These are phyloP conservation scores for Saccharomycopsis lassenensis DNA, from an alignment of 805 yeast genomes.

Conservation along the genomic window DNA sequence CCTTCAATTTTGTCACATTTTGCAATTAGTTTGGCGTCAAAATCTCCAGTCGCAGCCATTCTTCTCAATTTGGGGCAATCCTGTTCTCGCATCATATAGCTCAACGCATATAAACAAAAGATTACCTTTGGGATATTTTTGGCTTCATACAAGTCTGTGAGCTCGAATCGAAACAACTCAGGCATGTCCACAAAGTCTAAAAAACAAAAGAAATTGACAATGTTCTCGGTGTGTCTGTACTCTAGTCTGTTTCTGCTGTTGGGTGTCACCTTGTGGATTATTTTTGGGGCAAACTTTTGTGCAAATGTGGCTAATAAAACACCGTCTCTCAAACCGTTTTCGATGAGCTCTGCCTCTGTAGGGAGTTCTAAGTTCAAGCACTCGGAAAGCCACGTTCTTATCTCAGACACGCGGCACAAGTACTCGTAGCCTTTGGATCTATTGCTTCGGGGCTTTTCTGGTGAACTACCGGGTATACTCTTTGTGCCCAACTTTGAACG, in stretches of 20 bases:
- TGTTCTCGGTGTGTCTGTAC: constrained; percentile 88
- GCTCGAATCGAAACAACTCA: constrained; percentile 78
- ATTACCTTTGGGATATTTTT: constrained; percentile 90
- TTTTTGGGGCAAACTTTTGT: constrained; percentile 56
- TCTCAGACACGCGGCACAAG: constrained; percentile 68
- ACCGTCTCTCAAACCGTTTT: constrained; percentile 71
- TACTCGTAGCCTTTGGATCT: constrained; percentile 56
- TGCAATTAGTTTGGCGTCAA: constrained; percentile 52
- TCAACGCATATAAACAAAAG: constrained; percentile 83
- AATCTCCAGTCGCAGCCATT: constrained; percentile 55
- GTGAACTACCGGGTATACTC: too few species aligned
- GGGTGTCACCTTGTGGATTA: constrained; percentile 42
- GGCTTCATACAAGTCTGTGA: constrained; percentile 86
- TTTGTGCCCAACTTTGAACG: too few species aligned
- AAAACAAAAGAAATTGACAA: constrained; percentile 67
- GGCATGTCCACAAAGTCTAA: constrained; percentile 68
- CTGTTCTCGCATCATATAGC: constrained; percentile 52
- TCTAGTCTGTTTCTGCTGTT: constrained; percentile 46
- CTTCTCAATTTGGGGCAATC: constrained; percentile 49
- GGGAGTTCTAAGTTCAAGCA: constrained; percentile 51
- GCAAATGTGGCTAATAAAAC: constrained; percentile 74
- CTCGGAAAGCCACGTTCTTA: constrained; percentile 65
- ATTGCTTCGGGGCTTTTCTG: constrained; percentile 11
- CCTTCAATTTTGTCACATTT: constrained; percentile 59
- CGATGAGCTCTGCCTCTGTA: constrained; percentile 41